Base-by-base conservation (phyloP, 768 basidiomycete genomes). In the Neoboletus subvelutipes region DNA sequence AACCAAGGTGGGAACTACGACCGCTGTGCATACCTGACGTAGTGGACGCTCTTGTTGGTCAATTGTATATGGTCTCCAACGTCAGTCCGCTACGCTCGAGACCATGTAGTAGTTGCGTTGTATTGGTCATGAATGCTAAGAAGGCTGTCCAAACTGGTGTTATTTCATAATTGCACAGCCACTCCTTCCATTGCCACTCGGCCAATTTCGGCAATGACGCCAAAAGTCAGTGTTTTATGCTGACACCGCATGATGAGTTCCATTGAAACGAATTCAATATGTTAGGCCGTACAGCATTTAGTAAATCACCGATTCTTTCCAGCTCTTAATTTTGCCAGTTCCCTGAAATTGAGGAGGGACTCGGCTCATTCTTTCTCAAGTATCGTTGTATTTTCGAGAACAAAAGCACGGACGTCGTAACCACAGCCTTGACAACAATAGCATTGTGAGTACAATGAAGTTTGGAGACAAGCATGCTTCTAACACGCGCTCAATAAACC, bases 1-100 rank as follows among this genome's bases (percentile, higher is more conserved):
- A 81, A 84, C 62, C 81, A 83, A 59, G 68, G 67, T 29, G 81
- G 80, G 60, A 72, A 76, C 64, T 74, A 69, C 29, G 68, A 70
- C 26, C 70, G 4, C 33, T 70, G 70, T 43, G 56, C 64, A 45
- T 63, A 42, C 46, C 39, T 71, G 39, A 60, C 54, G 11, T 67
- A 66, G 50, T 12, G 18, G 13, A 20, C 28, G 29, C n/a, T 26
- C 22, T 47, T 11, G 18, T 15, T 22, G 24, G 46, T 26, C 3
- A 12, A 24, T 17, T 37, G 33, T 15, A 12, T 50, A 20, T 31
- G 29, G 39, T 11, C n/a, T 45, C 24, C 24, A 7, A 26, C 8
- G 37, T 29, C 20, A 2, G 45, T 45, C 24, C 12, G 12, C 11
- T 41, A 11, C 17, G 18, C 29, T 29, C 15, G 22, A 18, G 10